These are phyloP conservation scores for Limnanthes douglasii DNA, from an alignment of 345 rosid genomes.

Conservation along the genomic window DNA sequence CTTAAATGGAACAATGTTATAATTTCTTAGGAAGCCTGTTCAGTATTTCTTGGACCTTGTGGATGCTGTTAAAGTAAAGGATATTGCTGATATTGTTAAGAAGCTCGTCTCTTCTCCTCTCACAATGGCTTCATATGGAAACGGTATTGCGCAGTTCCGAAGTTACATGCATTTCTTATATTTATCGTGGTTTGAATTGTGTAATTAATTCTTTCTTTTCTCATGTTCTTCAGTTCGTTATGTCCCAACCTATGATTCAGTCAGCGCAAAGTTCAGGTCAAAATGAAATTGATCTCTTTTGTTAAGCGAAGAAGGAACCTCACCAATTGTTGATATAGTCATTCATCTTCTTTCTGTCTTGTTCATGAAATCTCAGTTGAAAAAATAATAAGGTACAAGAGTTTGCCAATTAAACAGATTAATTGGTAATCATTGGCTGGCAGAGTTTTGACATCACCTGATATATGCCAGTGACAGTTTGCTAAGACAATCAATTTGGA, in stretches of 20 bases:
- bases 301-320: too few species aligned
- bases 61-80: conserved; percentile 42
- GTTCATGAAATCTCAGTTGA: too few species aligned
- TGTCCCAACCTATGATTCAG: conserved; percentile 59
- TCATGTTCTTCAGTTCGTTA: conserved; percentile 19
- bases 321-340: too few species aligned
- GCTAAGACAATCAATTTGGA: too few species aligned
- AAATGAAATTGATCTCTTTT: too few species aligned
- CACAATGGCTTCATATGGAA: conserved; percentile 91
- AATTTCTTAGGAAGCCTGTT: conserved; percentile 47
- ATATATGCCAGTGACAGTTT: too few species aligned
- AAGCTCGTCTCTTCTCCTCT: conserved; percentile 61
- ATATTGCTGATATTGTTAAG: conserved; percentile 34
- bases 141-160: conserved; percentile 28
- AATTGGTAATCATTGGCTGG: too few species aligned
- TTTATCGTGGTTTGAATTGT: not conserved
- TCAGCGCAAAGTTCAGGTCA: conserved; percentile 51
- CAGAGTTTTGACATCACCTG: too few species aligned
- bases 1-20: not conserved
- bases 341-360: too few species aligned
- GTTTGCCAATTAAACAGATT: too few species aligned
- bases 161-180: not conserved
- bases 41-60: conserved; percentile 54
- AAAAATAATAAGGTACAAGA: too few species aligned
- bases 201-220: not conserved